Base-by-base conservation (phyloP, 352 stramenopile genomes). In the Globisporangium heterothallicum region DNA sequence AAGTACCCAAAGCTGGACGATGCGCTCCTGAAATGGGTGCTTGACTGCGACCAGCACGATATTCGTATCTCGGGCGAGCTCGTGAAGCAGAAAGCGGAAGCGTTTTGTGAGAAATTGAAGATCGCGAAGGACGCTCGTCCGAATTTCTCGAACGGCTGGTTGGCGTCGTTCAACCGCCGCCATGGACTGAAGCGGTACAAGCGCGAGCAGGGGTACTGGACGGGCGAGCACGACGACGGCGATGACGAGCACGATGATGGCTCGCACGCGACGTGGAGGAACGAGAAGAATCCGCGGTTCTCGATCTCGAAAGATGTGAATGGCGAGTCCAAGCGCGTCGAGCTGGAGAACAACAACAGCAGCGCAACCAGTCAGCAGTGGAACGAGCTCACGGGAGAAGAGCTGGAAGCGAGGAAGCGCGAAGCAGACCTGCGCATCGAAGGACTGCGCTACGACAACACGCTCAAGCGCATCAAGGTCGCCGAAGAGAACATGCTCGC, bases 81-180 rank as follows among this genome's bases (percentile, higher is more conserved):
- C 2, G 32, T 38, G 12, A 38, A 38, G 32, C 32, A 38, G 32
- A 38, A 38, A 8, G 32, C 32, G 12, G 32, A 38, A 16, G 32
- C 32, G 32, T 38, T 38, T 38, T 38, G 32, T 16, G 54, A 61
- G 6, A 61, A 38, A 16, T 16, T 38, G 3, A 38, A 38, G 32
- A 38, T 38, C 8, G 32, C 32, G 12, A 38, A 35, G 27, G 54
- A 49, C n/a, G 35, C 42, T 6, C 54, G 54, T 8, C 32, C 32
- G 32, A 38, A 38, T 38, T 38, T 38, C 32, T 38, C 32, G 2
- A 38, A 38, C 32, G 32, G 32, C 14, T 38, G 32, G 32, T 16
- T 38, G 12, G 32, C 32, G n/a, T 38, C 32, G n/a, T 94, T 94
- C 58, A 92, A 92, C 54, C 54, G 54, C 29, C 54, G 54, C 7